Base-by-base conservation (phyloP, 2,329 filamentous ascomycete species). In the Ascochyta rabiei region DNA sequence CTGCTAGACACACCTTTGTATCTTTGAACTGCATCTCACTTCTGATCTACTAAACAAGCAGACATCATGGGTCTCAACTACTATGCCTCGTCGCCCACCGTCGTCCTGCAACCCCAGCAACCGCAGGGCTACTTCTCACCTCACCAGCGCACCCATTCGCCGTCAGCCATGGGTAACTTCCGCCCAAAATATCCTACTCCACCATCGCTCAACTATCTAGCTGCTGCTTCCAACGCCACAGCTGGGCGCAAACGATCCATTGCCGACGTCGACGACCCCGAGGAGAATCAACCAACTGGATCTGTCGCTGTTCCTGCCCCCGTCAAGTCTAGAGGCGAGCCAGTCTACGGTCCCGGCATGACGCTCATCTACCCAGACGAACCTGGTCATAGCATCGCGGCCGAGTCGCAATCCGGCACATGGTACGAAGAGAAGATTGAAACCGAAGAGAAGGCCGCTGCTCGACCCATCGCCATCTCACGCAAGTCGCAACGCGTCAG, bases 171-270 rank as follows among this genome's bases (percentile, higher is more conserved):
- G 67, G 68, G 67, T 63, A 74, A 67, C 56, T 72, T 71, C 57
- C 69, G 71, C 55, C 72, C 71, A 59, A 75, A 73, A 59, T 74
- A 72, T 62, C 75, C 75, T 61, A 74, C 70, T 59, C 74, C 74
- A 53, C 75, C 75, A 53, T 77, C 75, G 59, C 68, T 77, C 67
- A 77, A 77, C 63, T 77, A 77, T 64, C 73, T 75, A 67, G 74
- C 75, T 57, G 71, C 73, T 57, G 65, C 69, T 28, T 72, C 71
- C 62, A 75, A 75, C 62, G 63, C 71, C 63, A 68, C 78, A 60
- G 84, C 84, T 63, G 87, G 89, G 62, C 86, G 88, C 71, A 93
- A 93, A 78, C 87, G 89, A 64, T 90, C 88, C 59, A 84, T 89
- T 70, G 87, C 90, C 67, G 89, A 93, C 74, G 88, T 89, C 52